Conservation (phyloP, 176 grass and related monocot species). For the Thalia dealbata region DNA sequence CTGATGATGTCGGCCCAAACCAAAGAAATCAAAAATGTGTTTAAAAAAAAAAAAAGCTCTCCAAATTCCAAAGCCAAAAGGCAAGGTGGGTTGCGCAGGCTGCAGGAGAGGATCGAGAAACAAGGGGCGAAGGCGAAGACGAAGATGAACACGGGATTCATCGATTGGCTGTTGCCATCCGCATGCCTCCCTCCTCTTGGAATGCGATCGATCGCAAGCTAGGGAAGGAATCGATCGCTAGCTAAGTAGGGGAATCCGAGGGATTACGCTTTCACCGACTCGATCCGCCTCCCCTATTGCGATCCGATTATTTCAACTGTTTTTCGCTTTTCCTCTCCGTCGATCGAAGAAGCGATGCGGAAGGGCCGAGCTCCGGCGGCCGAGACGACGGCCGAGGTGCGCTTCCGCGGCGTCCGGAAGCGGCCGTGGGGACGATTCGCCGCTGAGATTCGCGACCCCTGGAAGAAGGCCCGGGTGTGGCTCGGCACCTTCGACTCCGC, state of each 20-base stretch:
- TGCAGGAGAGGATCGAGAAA: too few species aligned
- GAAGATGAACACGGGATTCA: neutral
- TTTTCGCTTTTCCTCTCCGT: too few species aligned
- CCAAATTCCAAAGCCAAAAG: too few species aligned
- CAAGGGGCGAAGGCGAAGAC: neutral
- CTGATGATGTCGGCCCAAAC: too few species aligned
- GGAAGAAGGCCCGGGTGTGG: constrained; percentile 57
- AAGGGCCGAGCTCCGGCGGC: constrained; percentile 1
- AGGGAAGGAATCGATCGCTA: too few species aligned
- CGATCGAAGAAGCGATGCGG: neutral
- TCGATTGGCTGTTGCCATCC: neutral
- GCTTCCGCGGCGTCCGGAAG: constrained; percentile 85
- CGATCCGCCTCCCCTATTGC: neutral
- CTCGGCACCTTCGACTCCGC: constrained; percentile 14
- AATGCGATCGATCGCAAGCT: neutral
- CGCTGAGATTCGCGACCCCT: constrained; percentile 84
- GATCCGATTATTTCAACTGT: neutral
- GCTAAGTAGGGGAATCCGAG: too few species aligned
- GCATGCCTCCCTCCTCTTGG: neutral
- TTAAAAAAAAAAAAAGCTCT: too few species aligned
- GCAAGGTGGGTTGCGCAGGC: too few species aligned
- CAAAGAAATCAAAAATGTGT: too few species aligned
- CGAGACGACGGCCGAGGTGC: constrained; percentile 20
- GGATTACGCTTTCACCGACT: neutral
- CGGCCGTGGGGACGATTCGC: constrained; percentile 86